Conservation (phyloP, 2,329 filamentous ascomycete genomes). For the Chaetomiaceae sp. region DNA sequence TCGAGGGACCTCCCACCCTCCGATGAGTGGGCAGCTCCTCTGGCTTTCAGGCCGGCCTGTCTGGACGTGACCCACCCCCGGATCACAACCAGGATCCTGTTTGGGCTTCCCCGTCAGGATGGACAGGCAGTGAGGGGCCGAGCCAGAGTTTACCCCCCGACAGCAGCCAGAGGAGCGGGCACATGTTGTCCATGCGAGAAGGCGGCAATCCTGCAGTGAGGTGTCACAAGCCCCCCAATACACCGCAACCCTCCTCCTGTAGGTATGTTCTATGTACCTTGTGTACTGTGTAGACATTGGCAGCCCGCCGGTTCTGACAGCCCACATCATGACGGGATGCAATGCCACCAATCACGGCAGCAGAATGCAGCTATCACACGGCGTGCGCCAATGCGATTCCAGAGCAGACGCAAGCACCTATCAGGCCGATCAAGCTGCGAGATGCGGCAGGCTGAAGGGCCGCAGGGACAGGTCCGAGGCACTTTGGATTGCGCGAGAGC, state of each 20-base stretch:
- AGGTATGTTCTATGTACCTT: no score
- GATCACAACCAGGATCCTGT: background rate
- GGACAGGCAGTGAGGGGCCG: background rate
- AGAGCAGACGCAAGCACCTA: background rate
- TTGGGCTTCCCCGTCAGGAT: background rate
- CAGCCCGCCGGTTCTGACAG: background rate
- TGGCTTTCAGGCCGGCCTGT: conserved; percentile 2
- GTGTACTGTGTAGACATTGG: no score
- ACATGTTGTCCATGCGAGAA: background rate
- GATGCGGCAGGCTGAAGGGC: no score
- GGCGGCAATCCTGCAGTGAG: no score
- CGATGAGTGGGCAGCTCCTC: conserved; percentile 1
- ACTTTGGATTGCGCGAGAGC: no score
- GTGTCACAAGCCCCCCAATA: no score
- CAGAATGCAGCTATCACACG: background rate
- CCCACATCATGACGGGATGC: background rate
- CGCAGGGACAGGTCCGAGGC: no score
- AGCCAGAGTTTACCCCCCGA: no score
- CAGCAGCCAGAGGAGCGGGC: background rate
- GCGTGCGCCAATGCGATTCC: conserved; percentile 2
- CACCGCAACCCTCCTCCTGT: no score
- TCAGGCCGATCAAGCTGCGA: conserved; percentile 5
- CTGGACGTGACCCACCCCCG: background rate
- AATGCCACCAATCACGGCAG: background rate
- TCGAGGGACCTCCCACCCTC: background rate